Evolutionary conservation across 495 filamentous ascomycete species (phyloP).

Genomic region (Neurospora cerealis): DNA sequence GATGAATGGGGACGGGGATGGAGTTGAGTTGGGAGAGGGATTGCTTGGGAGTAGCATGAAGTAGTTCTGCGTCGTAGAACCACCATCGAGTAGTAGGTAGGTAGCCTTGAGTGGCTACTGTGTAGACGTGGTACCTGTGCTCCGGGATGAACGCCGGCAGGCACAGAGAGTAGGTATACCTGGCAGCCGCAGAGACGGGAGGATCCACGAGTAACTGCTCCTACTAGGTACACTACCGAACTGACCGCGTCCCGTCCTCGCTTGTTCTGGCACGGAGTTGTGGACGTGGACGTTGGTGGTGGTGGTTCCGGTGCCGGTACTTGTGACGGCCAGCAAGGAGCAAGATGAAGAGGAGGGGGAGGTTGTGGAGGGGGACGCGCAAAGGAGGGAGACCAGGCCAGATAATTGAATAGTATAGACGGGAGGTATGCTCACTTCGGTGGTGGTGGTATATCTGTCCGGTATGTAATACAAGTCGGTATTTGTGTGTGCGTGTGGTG

Average conservation of each 20-base stretch:
- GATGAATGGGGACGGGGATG: not conserved
- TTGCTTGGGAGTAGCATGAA: not conserved
- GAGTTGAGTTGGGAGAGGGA: not conserved
- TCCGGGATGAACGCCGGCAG: not conserved
- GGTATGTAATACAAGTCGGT: not conserved
- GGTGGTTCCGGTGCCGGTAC: not conserved
- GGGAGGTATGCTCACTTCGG: not conserved
- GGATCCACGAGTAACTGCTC: not conserved
- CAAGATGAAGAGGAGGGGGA: not conserved
- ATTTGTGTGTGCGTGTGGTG: not conserved
- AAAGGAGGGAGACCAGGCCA: not conserved
- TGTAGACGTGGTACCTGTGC: not conserved
- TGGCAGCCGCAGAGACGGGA: not conserved
- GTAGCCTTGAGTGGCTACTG: not conserved
- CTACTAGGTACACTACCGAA: not conserved
- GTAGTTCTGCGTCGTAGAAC: not conserved
- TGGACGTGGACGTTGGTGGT: not conserved
- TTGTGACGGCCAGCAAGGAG: not conserved
- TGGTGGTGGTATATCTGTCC: not conserved
- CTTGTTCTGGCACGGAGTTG: not conserved
- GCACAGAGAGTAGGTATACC: not conserved
- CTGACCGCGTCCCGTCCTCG: not conserved
- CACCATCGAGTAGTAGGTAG: not conserved
- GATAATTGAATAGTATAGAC: not conserved
- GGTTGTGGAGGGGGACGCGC: not conserved